A percentile compares a stretch with the other conserved stretches of the same genome.
phyloP scores from a whole-genome alignment of 2,329 filamentous ascomycete species.

The Cercospora janseana region DNA sequence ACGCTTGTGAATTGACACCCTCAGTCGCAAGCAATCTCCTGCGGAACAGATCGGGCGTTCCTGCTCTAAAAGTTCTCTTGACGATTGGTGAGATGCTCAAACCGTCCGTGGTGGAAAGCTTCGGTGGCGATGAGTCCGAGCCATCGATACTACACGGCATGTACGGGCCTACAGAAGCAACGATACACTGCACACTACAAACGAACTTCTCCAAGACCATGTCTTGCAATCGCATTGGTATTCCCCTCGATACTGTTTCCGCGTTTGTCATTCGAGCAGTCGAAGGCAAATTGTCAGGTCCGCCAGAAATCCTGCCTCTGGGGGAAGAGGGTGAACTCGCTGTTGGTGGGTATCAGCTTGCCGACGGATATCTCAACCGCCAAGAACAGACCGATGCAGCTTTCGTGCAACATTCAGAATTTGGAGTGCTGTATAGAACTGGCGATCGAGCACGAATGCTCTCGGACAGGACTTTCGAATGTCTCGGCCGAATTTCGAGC shows the following conservation, averaged over 20 bases:
- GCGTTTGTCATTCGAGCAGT: slow-evolving; percentile 60
- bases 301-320: slow-evolving; percentile 55
- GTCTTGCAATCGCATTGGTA: slow-evolving; percentile 68
- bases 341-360: slow-evolving; percentile 76
- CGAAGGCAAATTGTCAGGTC: neutral
- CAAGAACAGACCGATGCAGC: slow-evolving; percentile 68
- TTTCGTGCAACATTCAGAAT: slow-evolving; percentile 64
- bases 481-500: slow-evolving; percentile 72
- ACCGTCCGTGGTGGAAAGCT: slow-evolving; percentile 71
- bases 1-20: slow-evolving; percentile 85
- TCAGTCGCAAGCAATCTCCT: slow-evolving; percentile 80
- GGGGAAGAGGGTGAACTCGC: slow-evolving; percentile 77
- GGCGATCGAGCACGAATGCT: slow-evolving; percentile 76
- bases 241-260: slow-evolving; percentile 77
- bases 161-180: slow-evolving; percentile 91
- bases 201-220: slow-evolving; percentile 57
- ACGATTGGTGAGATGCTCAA: slow-evolving; percentile 96
- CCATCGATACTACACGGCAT: slow-evolving; percentile 78
- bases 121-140: slow-evolving; percentile 58
- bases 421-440: slow-evolving; percentile 75
- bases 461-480: slow-evolving; percentile 70
- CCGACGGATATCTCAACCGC: slow-evolving; percentile 77
- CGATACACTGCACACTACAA: slow-evolving; percentile 84
- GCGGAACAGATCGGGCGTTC: slow-evolving; percentile 64
- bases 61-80: slow-evolving; percentile 66